A percentile compares a stretch with the other conserved stretches of the same genome.
Evolutionary conservation across 2,329 filamentous ascomycete species (phyloP).

Genomic region (Balansia obtecta): DNA sequence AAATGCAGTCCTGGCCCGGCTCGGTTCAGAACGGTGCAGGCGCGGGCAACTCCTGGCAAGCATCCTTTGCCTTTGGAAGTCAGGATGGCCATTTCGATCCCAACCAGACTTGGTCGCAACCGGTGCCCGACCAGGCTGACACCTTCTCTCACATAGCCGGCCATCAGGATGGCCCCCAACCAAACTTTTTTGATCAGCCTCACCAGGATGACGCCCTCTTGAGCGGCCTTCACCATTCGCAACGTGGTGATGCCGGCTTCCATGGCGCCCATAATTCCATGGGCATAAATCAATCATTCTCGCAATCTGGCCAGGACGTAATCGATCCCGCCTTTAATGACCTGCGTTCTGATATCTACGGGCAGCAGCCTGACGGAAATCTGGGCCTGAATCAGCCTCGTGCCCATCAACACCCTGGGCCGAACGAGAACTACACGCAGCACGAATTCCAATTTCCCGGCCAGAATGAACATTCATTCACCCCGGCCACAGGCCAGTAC

Average conservation of each 20-base stretch:
- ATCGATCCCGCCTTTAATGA: constrained; percentile 25
- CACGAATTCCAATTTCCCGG: constrained; percentile 22
- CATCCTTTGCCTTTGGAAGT: constrained; percentile 20
- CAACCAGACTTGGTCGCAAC: constrained; percentile 25
- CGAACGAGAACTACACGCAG: constrained; percentile 21
- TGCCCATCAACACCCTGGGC: constrained; percentile 11
- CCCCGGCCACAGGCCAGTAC: constrained; percentile 20
- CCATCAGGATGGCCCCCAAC: constrained; percentile 16
- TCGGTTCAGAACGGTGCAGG: constrained; percentile 24
- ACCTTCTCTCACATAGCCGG: constrained; percentile 19
- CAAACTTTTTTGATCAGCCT: constrained; percentile 23
- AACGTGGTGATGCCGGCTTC: constrained; percentile 17
- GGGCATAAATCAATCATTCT: constrained; percentile 21
- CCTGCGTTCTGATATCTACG: constrained; percentile 25
- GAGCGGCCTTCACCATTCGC: constrained; percentile 17
- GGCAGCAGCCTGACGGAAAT: constrained; percentile 20
- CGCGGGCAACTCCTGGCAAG: constrained; percentile 23
- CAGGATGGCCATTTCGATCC: constrained; percentile 27
- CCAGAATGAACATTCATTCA: constrained; percentile 20
- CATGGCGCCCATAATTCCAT: constrained; percentile 19
- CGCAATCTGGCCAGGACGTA: constrained; percentile 21
- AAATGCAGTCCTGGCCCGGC: constrained; percentile 29
- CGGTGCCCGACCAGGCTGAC: constrained; percentile 19
- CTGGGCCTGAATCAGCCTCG: constrained; percentile 18
- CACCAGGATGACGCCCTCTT: constrained; percentile 22